Conservation (phyloP, 2,329 filamentous ascomycete genomes). For the Fusarium sp. region DNA sequence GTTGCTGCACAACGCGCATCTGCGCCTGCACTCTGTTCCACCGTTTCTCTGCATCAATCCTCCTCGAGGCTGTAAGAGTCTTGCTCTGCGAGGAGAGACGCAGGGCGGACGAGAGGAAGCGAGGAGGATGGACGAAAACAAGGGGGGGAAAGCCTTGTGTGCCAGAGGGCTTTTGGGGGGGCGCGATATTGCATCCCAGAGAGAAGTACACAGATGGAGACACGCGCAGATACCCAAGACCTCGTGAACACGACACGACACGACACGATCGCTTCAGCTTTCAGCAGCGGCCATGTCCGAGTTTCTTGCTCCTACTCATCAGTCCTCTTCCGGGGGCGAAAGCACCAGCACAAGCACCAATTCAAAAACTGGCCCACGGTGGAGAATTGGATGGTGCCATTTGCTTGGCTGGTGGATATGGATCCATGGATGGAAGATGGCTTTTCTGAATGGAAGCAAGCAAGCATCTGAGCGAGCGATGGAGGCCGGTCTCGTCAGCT, state of each 20-base stretch:
- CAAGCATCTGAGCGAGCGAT: constrained; percentile 27
- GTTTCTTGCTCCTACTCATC: constrained; percentile 7
- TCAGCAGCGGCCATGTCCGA: constrained; percentile 12
- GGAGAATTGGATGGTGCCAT: constrained; percentile 45
- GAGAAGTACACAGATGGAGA: background rate
- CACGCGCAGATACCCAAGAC: background rate
- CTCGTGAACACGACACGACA: constrained; percentile 1
- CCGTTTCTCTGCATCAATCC: background rate
- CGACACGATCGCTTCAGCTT: background rate
- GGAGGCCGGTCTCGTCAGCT: constrained; percentile 21
- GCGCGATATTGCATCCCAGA: background rate
- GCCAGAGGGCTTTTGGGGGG: background rate
- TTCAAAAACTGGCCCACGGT: constrained; percentile 41
- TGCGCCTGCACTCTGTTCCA: background rate
- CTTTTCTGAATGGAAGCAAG: background rate
- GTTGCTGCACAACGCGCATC: background rate
- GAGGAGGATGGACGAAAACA: background rate
- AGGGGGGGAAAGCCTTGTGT: background rate
- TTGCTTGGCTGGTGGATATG: constrained; percentile 32
- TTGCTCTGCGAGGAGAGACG: background rate
- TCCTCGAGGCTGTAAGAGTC: background rate
- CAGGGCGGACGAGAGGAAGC: constrained; percentile 17
- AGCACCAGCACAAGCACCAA: background rate
- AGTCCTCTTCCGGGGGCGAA: constrained; percentile 22
- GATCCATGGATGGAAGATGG: constrained; percentile 33